Percentiles rank a stretch among this genome's conserved stretches.
Evolutionary conservation across 106 monocot species (phyloP).

Genomic region (Iris macrosiphon): DNA sequence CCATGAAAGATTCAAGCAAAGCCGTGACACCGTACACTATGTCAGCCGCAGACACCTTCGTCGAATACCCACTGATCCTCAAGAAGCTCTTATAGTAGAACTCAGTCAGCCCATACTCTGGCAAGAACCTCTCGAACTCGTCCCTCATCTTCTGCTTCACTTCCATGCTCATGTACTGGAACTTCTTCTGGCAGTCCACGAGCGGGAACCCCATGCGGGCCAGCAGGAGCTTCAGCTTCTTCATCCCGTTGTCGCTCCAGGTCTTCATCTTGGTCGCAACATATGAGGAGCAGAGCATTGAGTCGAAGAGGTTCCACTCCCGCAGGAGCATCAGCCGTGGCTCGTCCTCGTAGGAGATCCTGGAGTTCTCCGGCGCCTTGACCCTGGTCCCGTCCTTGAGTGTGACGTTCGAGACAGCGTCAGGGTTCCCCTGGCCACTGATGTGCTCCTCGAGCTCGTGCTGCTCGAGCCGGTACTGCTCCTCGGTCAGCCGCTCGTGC

Average conservation of each 20-base stretch:
- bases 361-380: conserved; percentile 69
- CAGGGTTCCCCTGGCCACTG: conserved; percentile 68
- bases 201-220: conserved; percentile 91
- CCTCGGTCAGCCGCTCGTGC: conserved; percentile 78
- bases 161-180: conserved; percentile 96
- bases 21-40: conserved; percentile 90
- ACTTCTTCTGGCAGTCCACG: conserved; percentile 86
- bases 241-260: conserved; percentile 93
- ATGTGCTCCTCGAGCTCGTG: conserved; percentile 93
- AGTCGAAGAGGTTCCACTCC: conserved; percentile 90
- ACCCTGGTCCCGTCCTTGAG: conserved; percentile 88
- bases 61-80: conserved; percentile 68
- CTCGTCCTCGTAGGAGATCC: conserved; percentile 86
- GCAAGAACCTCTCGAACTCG: conserved; percentile 75
- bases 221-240: conserved; percentile 81
- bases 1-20: conserved; percentile 60
- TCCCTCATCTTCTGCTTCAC: conserved; percentile 77
- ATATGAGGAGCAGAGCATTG: conserved; percentile 94
- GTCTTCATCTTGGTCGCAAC: conserved; percentile 90
- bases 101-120: conserved; percentile 83
- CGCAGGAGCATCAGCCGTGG: conserved; percentile 83
- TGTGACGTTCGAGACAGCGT: conserved; percentile 49
- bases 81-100: conserved; percentile 85
- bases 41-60: conserved; percentile 90
- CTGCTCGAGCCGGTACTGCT: conserved; percentile 67